A percentile compares a stretch with the other conserved stretches of the same genome.
phyloP scores from a whole-genome alignment of 169 alveolate species.

The Plasmodium fragile region DNA sequence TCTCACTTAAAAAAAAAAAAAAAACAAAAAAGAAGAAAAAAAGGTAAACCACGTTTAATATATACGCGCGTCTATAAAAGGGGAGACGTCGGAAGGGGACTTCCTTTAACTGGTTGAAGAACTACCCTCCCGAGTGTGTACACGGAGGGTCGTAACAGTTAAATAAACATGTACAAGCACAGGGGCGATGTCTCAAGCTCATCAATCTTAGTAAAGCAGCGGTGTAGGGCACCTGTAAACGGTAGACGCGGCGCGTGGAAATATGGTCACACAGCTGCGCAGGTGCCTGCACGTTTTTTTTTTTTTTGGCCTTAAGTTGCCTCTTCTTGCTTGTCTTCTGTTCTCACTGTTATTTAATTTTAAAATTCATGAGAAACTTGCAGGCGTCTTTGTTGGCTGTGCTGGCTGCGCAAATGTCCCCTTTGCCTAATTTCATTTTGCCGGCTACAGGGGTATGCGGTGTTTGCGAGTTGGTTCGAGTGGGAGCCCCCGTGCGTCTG shows the following conservation, averaged over 20 bases:
- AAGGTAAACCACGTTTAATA: not conserved
- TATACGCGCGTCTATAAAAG: not conserved
- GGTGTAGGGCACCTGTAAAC: not conserved
- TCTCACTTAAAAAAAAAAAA: not conserved
- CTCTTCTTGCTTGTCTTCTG: not conserved
- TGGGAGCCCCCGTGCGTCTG: not conserved
- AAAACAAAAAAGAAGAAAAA: too few species aligned
- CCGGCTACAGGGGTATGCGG: not conserved
- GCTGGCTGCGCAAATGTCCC: not conserved
- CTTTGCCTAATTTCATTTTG: slow-evolving; percentile 4
- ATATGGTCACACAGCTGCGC: not conserved
- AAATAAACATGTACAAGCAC: not conserved
- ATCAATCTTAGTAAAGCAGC: not conserved
- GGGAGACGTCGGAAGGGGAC: not conserved
- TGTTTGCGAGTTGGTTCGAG: not conserved
- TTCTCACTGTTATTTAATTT: not conserved
- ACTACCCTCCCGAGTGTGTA: not conserved
- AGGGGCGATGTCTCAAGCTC: not conserved
- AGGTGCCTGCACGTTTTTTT: not conserved
- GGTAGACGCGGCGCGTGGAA: not conserved
- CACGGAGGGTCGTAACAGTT: not conserved
- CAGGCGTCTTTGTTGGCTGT: not conserved
- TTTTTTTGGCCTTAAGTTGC: not conserved
- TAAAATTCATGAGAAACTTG: slow-evolving; percentile 1
- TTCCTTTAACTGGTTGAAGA: not conserved